Conservation (phyloP, 352 stramenopile species). For the Phytophthora pisi region DNA sequence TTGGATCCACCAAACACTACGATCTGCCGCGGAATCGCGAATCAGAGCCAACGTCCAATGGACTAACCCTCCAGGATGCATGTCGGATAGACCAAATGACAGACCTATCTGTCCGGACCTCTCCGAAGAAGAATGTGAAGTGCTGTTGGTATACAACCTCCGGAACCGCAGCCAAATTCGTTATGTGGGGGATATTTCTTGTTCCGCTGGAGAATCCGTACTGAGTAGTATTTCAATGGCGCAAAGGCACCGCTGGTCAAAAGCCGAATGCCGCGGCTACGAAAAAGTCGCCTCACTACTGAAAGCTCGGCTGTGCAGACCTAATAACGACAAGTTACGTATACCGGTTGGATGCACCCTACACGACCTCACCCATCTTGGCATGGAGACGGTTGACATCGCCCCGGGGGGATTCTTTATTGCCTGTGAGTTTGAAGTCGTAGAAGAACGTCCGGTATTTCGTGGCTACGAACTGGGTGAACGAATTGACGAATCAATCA, state of each 20-base stretch:
- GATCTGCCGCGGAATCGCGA: neutral
- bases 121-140: neutral
- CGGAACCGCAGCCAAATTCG: neutral
- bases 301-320: neutral
- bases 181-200: neutral
- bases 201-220: neutral
- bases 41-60: neutral
- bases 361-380: neutral
- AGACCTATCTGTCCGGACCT: neutral
- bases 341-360: neutral
- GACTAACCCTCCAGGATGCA: neutral
- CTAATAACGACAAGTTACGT: neutral
- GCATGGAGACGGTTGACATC: neutral
- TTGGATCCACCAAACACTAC: neutral
- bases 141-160: neutral
- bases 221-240: neutral
- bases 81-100: neutral
- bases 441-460: neutral
- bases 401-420: neutral
- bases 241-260: neutral
- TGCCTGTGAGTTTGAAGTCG: neutral
- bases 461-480: neutral
- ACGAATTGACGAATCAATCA: neutral
- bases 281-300: neutral
- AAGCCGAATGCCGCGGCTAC: neutral